These are phyloP conservation scores for Erythrobasidium yunnanense DNA, from an alignment of 768 basidiomycete genomes.

Conservation along the genomic window DNA sequence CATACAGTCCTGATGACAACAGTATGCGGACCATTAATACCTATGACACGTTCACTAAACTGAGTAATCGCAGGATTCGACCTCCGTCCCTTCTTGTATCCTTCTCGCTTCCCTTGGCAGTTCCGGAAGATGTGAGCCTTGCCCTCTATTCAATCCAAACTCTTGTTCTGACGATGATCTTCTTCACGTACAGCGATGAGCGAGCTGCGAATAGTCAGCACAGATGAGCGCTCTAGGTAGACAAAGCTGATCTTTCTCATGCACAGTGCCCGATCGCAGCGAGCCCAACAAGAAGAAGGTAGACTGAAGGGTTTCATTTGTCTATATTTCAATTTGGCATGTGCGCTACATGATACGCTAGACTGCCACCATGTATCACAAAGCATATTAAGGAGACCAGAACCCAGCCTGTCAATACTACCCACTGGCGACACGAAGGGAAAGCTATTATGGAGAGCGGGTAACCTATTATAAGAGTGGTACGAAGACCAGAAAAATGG, in stretches of 20 bases:
- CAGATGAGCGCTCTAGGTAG: too few relatives aligned
- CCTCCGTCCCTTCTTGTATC: constrained; percentile 89
- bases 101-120: constrained; percentile 89
- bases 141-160: neutral
- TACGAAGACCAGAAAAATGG: too few relatives aligned
- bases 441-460: too few relatives aligned
- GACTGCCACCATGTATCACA: too few relatives aligned
- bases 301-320: constrained; percentile 11
- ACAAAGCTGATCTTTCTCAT: too few relatives aligned
- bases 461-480: too few relatives aligned
- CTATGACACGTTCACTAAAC: neutral
- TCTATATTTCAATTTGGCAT: too few relatives aligned
- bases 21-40: constrained; percentile 47
- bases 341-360: too few relatives aligned
- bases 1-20: constrained; percentile 93
- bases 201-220: constrained; percentile 11
- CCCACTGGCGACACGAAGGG: too few relatives aligned
- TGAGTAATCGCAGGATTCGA: constrained; percentile 62
- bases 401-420: too few relatives aligned
- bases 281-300: constrained; percentile 19
- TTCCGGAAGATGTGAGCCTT: constrained; percentile 63
- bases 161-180: neutral
- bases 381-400: too few relatives aligned
- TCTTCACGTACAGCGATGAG: constrained; percentile 10
- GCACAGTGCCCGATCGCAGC: constrained; percentile 22